Percentiles rank a stretch among this genome's conserved stretches.
phyloP scores from a whole-genome alignment of 805 yeast genomes.

The Candida quercuum region DNA sequence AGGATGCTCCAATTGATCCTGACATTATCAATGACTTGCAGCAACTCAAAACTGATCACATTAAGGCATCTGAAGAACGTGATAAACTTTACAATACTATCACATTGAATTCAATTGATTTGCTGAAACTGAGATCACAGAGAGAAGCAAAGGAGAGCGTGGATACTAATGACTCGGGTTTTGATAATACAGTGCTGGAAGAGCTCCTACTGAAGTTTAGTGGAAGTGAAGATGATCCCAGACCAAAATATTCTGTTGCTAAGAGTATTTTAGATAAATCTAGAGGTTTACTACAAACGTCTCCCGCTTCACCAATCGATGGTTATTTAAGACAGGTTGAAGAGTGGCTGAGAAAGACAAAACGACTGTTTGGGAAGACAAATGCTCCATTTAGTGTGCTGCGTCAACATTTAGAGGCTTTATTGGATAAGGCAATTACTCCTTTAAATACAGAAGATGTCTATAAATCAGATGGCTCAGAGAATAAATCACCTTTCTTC shows the following conservation, averaged over 20 bases:
- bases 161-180: conserved; percentile 3
- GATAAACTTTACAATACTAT: conserved; percentile 13
- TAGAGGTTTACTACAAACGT: conserved; percentile 6
- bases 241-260: conserved; percentile 28
- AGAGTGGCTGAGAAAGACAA: conserved; percentile 32
- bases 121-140: conserved; percentile 5
- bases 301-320: conserved; percentile 13
- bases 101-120: conserved; percentile 9
- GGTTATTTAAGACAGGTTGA: conserved; percentile 24
- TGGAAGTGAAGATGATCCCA: conserved; percentile 26
- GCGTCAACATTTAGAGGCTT: conserved; percentile 20
- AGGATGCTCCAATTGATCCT: conserved; percentile 20
- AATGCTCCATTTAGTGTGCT: conserved; percentile 29
- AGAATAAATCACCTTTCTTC: conserved; percentile 28
- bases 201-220: conserved; percentile 15
- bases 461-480: conserved; percentile 5
- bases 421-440: conserved; percentile 15
- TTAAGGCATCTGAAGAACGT: conserved; percentile 8
- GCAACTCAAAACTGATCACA: conserved; percentile 10
- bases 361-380: conserved; percentile 29
- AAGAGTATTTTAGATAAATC: conserved; percentile 20
- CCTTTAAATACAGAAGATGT: conserved; percentile 25
- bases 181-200: conserved; percentile 3
- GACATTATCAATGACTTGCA: conserved; percentile 11
- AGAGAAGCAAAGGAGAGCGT: conserved; percentile 4